These are phyloP conservation scores for Cryphonectria carpinicola DNA, from an alignment of 2,329 filamentous ascomycete species.

Conservation along the genomic window DNA sequence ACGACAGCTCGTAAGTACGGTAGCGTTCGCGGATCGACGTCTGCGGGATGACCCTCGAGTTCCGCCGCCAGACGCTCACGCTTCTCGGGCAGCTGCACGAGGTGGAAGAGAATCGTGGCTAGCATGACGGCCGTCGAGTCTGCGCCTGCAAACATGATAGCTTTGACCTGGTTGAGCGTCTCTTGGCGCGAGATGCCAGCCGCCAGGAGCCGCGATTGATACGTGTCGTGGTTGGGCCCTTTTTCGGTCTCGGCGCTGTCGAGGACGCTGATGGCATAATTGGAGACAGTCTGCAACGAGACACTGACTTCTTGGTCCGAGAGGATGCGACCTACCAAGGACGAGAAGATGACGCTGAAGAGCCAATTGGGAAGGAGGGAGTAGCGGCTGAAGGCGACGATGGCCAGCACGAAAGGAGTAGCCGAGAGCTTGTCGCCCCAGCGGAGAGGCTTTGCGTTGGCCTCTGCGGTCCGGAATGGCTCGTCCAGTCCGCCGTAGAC, in stretches of 20 bases:
- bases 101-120: constrained; percentile 58
- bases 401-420: constrained; percentile 17
- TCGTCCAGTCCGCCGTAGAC: constrained; percentile 19
- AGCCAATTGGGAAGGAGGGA: constrained; percentile 17
- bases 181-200: constrained; percentile 17
- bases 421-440: constrained; percentile 5
- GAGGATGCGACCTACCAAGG: no score
- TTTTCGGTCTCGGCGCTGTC: neutral
- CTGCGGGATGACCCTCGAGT: constrained; percentile 49
- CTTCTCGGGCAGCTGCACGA: constrained; percentile 55
- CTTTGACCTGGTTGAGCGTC: constrained; percentile 14
- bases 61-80: constrained; percentile 54
- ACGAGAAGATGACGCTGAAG: constrained; percentile 16
- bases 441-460: neutral
- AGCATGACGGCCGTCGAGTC: constrained; percentile 58
- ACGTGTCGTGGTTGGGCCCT: neutral
- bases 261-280: no score
- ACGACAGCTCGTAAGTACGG: constrained; percentile 44
- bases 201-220: constrained; percentile 9
- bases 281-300: no score
- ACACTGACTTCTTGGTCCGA: no score
- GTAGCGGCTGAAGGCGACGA: constrained; percentile 24
- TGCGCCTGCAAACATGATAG: constrained; percentile 51
- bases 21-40: constrained; percentile 50
- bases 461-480: neutral